Evolutionary conservation across 371 early-diverging fungal species (phyloP), one percentile per base, ranked within the genome.

Genomic region (Mortierella sp.): DNA sequence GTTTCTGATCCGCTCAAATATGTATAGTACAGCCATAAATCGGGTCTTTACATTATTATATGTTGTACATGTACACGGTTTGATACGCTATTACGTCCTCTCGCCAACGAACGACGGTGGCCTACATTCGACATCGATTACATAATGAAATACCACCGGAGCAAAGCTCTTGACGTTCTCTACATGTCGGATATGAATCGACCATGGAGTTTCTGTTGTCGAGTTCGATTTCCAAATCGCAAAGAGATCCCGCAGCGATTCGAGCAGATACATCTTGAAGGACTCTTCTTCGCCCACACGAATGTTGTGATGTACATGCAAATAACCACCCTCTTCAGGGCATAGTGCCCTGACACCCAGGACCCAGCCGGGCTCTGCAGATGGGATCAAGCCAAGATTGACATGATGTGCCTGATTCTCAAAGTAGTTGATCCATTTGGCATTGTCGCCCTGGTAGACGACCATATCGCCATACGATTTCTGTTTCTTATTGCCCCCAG

Each of bases 141-240:
- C 81, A 42, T 79, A 82, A 39, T 81, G 81, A 21, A 65, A 79
- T 7, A 81, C 82, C 56, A 66, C 24, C 0, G 81, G 81, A 19
- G 78, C 72, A 79, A 68, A 81, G 32, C 81, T 81, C 53, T 81
- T 81, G 52, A 81, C 82, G 21, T 62, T 63, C 41, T 81, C 81
- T 41, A 73, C 39, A 37, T 81, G 78, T 1, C 52, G 42, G 23
- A 81, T 65, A 17, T 60, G 27, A n/a, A 80, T 54, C 4, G 51
- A 57, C 80, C 73, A 78, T 34, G 44, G 27, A 4, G 39, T 4
- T 4, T 31, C 32, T 4, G 23, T n/a, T 43, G 23, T 30, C 19
- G 23, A 19, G 9, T n/a, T 17, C 1, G n/a, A 23, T 28, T 73
- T 68, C 71, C 71, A 72, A 6, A 17, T 39, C 15, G 44, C 28